Evolutionary conservation across 441 rosid species (phyloP), one percentile per base, ranked within the genome.

Genomic region (Viola pubescens): DNA sequence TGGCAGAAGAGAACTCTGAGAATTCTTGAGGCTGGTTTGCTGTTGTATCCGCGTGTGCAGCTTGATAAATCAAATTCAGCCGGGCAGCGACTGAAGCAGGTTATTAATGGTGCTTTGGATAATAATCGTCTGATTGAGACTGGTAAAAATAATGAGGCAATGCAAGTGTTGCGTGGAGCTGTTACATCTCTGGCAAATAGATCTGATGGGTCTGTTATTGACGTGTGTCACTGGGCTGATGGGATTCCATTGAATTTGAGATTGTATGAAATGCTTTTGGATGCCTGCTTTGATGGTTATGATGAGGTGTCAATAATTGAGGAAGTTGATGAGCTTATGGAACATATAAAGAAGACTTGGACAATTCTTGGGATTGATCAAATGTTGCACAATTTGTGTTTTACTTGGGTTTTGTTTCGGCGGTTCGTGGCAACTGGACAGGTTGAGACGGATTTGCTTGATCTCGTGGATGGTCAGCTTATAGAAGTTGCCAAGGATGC

Each of bases 191-290:
- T 89, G 49, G 95, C 96, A 48, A 78, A 73, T 59, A 82, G 96
- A 77, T 89, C 97, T 45, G 94, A 80, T 65, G 96, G 91, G 12
- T 86, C 96, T 66, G 50, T 84, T 52, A 73, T 80, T 13, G 98
- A 92, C 41, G 71, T 84, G n/a, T 84, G 92, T 73, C 98, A 92
- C 46, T 92, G 98, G 98, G 98, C 98, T 66, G 98, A 89, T 75
- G 98, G 97, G 14, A 71, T 79, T 70, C 97, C 97, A 0, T 73
- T 92, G 37, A 92, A 92, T 67, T 87, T 92, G 44, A 79, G 86
- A 62, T 86, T 89, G 16, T 92, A 89, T 69, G 95, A 84, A 75
- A 75, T 82, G 75, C 97, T 92, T 66, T 68, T 89, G 54, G 88
- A 89, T 71, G 86, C 98, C 0, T 84, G 91, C 46, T 92, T 92